Evolutionary conservation across 1,139 yeast species (phyloP).

Genomic region (Lodderomyces margitis): DNA sequence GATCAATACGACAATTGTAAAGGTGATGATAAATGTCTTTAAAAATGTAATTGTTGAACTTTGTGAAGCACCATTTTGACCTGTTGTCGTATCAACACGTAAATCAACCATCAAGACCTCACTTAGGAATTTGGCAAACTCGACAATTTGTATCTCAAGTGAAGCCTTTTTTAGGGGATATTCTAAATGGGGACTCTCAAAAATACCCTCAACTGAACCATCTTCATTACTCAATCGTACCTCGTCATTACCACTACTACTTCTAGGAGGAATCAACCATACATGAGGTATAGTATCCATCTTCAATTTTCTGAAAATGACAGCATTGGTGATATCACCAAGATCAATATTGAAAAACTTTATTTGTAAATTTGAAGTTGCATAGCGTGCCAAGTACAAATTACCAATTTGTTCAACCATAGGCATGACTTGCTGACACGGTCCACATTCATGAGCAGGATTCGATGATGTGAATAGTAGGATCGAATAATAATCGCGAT

Average conservation of each 20-base stretch:
- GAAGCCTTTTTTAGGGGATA: neutral
- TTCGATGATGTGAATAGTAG: conserved; percentile 36
- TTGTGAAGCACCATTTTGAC: conserved; percentile 20
- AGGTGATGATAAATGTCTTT: conserved; percentile 46
- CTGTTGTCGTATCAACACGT: neutral
- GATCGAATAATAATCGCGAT: conserved; percentile 38
- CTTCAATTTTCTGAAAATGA: conserved; percentile 36
- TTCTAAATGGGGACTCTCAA: neutral
- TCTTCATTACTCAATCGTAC: no score
- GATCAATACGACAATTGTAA: conserved; percentile 43
- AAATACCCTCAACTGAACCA: neutral
- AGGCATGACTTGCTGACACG: conserved; percentile 22
- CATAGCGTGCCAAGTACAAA: conserved; percentile 45
- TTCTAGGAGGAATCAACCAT: conserved; percentile 61
- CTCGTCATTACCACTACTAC: conserved; percentile 10
- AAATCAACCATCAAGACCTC: neutral
- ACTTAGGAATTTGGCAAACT: neutral
- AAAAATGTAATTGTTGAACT: conserved; percentile 26
- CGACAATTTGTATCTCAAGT: neutral
- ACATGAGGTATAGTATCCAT: conserved; percentile 58
- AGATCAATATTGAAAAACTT: conserved; percentile 55
- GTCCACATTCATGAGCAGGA: conserved; percentile 31
- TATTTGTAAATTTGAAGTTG: conserved; percentile 30
- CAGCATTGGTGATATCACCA: conserved; percentile 33
- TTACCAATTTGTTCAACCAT: conserved; percentile 38